Evolutionary conservation across 345 rosid species (phyloP).

Genomic region (Isatis tinctoria): DNA sequence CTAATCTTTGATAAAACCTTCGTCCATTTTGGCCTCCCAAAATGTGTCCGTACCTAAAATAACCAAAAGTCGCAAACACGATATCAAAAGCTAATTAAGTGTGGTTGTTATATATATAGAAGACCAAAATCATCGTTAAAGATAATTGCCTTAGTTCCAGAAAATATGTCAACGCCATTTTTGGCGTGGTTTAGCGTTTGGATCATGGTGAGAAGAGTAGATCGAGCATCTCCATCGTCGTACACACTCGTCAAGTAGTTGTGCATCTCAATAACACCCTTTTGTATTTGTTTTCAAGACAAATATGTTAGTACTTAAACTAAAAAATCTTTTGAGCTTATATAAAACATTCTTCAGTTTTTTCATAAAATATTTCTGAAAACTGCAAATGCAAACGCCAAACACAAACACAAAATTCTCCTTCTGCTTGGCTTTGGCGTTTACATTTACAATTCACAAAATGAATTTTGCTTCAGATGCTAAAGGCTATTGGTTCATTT

Average conservation of each 20-base stretch:
- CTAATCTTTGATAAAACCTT: conserved; percentile 30
- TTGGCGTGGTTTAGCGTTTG: conserved; percentile 93
- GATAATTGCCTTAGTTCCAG: conserved; percentile 69
- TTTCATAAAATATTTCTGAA: not conserved
- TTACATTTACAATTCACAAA: not conserved
- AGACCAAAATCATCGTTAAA: not conserved
- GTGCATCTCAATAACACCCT: conserved; percentile 97
- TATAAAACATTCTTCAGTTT: too few species aligned
- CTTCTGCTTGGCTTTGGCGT: not conserved
- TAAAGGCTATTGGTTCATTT: too few species aligned
- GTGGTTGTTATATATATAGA: not conserved
- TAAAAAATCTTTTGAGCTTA: not conserved
- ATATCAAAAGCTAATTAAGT: not conserved
- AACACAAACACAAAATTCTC: not conserved
- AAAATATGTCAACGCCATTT: conserved; percentile 88
- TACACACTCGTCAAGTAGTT: conserved; percentile 95
- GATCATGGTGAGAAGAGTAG: conserved; percentile 79
- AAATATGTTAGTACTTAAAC: not conserved
- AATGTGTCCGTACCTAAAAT: conserved; percentile 27
- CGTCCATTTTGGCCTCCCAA: conserved; percentile 37
- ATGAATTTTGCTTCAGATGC: not conserved
- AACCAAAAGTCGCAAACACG: not conserved
- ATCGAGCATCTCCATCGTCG: conserved; percentile 63
- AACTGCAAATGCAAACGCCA: not conserved
- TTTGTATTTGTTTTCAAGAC: not conserved